Evolutionary conservation across 2,329 filamentous ascomycete species (phyloP).

Genomic region (Pestalotiopsis sp.): DNA sequence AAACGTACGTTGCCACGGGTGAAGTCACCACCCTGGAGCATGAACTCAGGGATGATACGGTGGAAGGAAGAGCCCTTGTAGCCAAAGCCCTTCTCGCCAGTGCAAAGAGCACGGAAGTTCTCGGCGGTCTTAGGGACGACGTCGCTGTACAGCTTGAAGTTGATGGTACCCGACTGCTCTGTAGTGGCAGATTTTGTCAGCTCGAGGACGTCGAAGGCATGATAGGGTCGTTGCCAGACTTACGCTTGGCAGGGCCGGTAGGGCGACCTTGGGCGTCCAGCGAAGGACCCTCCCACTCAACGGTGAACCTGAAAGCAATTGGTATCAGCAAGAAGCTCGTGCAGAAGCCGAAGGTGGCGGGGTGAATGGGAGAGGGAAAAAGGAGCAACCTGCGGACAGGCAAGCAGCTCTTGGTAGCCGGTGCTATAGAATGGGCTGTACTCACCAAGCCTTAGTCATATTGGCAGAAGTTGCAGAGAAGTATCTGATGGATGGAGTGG

Average conservation of each 20-base stretch:
- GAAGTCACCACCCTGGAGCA: slow-evolving; percentile 97
- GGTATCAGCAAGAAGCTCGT: slow-evolving; percentile 22
- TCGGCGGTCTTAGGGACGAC: slow-evolving; percentile 84
- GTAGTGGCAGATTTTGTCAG: slow-evolving; percentile 26
- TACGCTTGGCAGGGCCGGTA: slow-evolving; percentile 62
- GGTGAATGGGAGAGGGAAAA: slow-evolving; percentile 19
- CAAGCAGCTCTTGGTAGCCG: slow-evolving; percentile 27
- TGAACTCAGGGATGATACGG: slow-evolving; percentile 90
- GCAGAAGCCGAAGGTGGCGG: slow-evolving; percentile 8
- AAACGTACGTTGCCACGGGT: slow-evolving; percentile 81
- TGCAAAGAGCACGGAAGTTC: slow-evolving; percentile 88
- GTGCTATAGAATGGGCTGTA: background rate
- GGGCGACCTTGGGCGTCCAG: slow-evolving; percentile 61
- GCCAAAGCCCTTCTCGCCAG: slow-evolving; percentile 77
- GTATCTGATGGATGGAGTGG: slow-evolving; percentile 40
- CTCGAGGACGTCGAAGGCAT: slow-evolving; percentile 14
- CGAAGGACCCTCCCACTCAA: slow-evolving; percentile 73
- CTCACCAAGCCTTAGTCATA: slow-evolving; percentile 61
- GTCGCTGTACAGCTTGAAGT: slow-evolving; percentile 85
- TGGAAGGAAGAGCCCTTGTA: slow-evolving; percentile 87
- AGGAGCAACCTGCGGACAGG: slow-evolving; percentile 29
- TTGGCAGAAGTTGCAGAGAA: slow-evolving; percentile 66
- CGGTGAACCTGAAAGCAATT: slow-evolving; percentile 66
- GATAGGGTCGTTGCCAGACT: slow-evolving; percentile 33
- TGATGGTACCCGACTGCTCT: slow-evolving; percentile 80